Conservation (phyloP, 2,329 filamentous ascomycete species). For the Apiospora malaysiana region DNA sequence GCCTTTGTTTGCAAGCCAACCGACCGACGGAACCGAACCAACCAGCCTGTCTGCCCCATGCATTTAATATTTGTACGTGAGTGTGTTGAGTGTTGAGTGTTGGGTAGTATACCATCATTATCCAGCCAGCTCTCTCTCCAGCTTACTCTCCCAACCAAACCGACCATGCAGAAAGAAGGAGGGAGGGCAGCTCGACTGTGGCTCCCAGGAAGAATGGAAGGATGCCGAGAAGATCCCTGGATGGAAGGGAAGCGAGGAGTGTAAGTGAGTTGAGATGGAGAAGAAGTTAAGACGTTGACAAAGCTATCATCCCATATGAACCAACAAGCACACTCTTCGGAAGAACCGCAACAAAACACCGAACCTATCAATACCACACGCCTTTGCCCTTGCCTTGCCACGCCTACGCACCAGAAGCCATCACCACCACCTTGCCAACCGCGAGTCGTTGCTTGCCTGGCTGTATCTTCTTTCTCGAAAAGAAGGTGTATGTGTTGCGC, state of each 20-base stretch:
- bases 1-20: neutral
- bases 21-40: neutral
- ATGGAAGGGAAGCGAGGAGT: no score
- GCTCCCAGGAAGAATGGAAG: no score
- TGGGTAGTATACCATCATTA: neutral
- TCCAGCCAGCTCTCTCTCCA: neutral
- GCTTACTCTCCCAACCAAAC: neutral
- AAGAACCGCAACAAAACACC: neutral
- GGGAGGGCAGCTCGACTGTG: no score
- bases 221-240: no score
- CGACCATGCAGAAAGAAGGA: neutral
- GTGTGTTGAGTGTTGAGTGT: neutral
- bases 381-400: neutral
- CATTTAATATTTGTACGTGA: neutral
- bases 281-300: neutral
- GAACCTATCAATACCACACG: neutral
- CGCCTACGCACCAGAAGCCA: neutral
- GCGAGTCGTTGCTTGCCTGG: neutral
- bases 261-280: no score
- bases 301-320: neutral
- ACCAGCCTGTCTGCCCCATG: neutral
- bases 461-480: neutral
- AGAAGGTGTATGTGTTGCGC: neutral
- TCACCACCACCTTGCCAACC: neutral
- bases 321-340: neutral